A percentile compares a stretch with the other conserved stretches of the same genome.
phyloP scores from a whole-genome alignment of 306 rosid genomes.

The Prunus armeniaca region DNA sequence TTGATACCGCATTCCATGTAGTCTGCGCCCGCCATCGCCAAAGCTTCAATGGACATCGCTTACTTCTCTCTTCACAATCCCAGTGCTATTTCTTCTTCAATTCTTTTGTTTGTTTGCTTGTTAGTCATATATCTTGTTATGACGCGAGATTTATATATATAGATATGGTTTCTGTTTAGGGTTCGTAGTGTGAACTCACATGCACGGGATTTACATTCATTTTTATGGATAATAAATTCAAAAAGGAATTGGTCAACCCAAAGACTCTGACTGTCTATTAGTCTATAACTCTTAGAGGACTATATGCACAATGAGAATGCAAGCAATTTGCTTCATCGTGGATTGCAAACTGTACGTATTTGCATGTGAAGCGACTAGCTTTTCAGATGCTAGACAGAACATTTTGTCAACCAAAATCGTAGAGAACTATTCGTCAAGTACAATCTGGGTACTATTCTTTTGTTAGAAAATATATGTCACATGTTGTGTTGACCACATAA shows the following conservation, averaged over 20 bases:
- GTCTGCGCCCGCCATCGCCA: constrained; percentile 25
- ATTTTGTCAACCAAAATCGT: neutral
- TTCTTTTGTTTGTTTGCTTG: neutral
- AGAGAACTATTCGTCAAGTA: neutral
- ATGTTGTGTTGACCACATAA: too few species aligned
- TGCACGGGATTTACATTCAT: neutral
- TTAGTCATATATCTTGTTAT: neutral
- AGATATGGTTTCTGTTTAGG: neutral
- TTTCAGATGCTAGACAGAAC: neutral
- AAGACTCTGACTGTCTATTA: neutral
- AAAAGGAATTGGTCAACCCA: neutral
- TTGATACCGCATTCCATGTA: neutral
- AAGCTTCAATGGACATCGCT: constrained; percentile 22
- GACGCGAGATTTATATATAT: neutral
- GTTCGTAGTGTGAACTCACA: neutral
- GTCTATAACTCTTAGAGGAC: neutral
- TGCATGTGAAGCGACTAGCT: neutral
- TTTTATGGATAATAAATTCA: neutral
- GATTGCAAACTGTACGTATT: neutral
- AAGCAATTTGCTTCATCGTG: neutral
- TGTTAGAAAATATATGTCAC: neutral
- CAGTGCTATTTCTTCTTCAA: neutral
- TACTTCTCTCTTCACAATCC: neutral
- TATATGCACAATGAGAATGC: neutral
- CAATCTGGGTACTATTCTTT: neutral